Percentiles rank a stretch among this genome's conserved stretches.
These are phyloP conservation scores for Zoysia pacifica DNA, from an alignment of 176 grass and related monocot species.

Conservation along the genomic window DNA sequence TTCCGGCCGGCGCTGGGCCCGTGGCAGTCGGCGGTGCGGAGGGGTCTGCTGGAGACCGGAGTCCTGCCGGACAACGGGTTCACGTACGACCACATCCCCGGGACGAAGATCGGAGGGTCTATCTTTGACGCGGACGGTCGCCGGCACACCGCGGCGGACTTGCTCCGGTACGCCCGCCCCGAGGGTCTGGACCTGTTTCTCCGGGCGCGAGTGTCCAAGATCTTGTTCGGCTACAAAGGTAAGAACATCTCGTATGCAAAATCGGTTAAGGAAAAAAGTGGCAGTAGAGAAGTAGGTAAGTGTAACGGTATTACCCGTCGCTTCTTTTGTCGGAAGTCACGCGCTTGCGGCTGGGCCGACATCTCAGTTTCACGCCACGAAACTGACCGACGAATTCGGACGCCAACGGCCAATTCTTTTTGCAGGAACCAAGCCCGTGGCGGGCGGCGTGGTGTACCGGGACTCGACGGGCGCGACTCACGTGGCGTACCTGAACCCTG, in stretches of 20 bases:
- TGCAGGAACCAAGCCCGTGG: slow-evolving; percentile 51
- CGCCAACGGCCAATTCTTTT: background rate
- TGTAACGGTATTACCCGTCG: slow-evolving; percentile 13
- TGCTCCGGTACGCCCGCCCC: slow-evolving; percentile 52
- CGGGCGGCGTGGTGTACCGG: slow-evolving; percentile 63
- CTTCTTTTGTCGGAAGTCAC: slow-evolving; percentile 19
- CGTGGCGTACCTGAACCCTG: slow-evolving; percentile 55
- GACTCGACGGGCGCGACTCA: slow-evolving; percentile 47
- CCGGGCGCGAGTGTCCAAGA: slow-evolving; percentile 38
- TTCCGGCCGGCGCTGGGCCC: slow-evolving; percentile 47
- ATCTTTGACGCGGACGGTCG: slow-evolving; percentile 51
- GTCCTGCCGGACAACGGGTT: slow-evolving; percentile 57
- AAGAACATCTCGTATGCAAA: background rate
- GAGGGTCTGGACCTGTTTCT: slow-evolving; percentile 49
- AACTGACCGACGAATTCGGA: background rate
- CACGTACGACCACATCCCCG: slow-evolving; percentile 59
- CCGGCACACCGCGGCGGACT: slow-evolving; percentile 56
- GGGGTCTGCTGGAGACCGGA: slow-evolving; percentile 58
- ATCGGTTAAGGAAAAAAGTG: background rate
- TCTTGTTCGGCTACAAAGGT: slow-evolving; percentile 54
- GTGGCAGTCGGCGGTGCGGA: slow-evolving; percentile 53
- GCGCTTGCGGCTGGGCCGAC: background rate
- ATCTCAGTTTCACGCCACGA: background rate
- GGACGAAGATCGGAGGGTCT: slow-evolving; percentile 65
- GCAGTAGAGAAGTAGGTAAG: background rate